Conservation (phyloP, 1,139 yeast species). For the Taphrina betulina region DNA sequence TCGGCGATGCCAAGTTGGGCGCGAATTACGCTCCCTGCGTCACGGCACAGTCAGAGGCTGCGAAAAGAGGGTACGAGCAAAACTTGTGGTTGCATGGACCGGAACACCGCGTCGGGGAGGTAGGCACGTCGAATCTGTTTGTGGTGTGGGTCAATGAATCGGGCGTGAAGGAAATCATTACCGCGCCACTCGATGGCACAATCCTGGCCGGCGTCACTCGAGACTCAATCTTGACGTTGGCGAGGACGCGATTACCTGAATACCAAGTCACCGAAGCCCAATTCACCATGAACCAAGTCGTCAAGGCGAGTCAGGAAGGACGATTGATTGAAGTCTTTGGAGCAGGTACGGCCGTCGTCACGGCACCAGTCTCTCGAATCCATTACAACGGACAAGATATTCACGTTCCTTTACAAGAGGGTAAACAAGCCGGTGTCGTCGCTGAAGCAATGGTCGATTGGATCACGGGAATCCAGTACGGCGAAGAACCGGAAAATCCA, state of each 20-base stretch:
- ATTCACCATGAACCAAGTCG: slow-evolving; percentile 76
- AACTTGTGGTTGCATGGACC: slow-evolving; percentile 95
- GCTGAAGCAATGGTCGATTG: slow-evolving; percentile 74
- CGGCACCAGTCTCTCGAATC: slow-evolving; percentile 84
- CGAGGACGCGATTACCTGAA: slow-evolving; percentile 61
- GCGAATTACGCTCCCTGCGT: slow-evolving; percentile 97
- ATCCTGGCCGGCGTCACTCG: slow-evolving; percentile 96
- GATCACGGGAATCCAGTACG: slow-evolving; percentile 89
- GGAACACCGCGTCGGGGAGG: slow-evolving; percentile 87
- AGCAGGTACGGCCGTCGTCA: slow-evolving; percentile 96
- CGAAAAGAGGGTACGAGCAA: slow-evolving; percentile 85
- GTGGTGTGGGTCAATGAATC: slow-evolving; percentile 70
- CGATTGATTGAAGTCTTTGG: slow-evolving; percentile 93
- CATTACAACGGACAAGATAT: slow-evolving; percentile 75
- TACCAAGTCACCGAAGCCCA: slow-evolving; percentile 83
- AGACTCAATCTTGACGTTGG: slow-evolving; percentile 76
- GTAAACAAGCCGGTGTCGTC: slow-evolving; percentile 74
- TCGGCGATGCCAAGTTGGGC: slow-evolving; percentile 91
- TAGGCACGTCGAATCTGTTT: slow-evolving; percentile 95
- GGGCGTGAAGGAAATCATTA: slow-evolving; percentile 87
- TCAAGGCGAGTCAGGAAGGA: slow-evolving; percentile 72
- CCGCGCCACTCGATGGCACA: slow-evolving; percentile 96
- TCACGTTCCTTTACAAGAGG: slow-evolving; percentile 71
- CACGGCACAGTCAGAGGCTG: slow-evolving; percentile 84
- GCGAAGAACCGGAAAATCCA: slow-evolving; percentile 50